A percentile compares a stretch with the other conserved stretches of the same genome.
These are phyloP conservation scores for Ophiocordyceps polyrhachis-furcata DNA, from an alignment of 2,329 filamentous ascomycete species.

Conservation along the genomic window DNA sequence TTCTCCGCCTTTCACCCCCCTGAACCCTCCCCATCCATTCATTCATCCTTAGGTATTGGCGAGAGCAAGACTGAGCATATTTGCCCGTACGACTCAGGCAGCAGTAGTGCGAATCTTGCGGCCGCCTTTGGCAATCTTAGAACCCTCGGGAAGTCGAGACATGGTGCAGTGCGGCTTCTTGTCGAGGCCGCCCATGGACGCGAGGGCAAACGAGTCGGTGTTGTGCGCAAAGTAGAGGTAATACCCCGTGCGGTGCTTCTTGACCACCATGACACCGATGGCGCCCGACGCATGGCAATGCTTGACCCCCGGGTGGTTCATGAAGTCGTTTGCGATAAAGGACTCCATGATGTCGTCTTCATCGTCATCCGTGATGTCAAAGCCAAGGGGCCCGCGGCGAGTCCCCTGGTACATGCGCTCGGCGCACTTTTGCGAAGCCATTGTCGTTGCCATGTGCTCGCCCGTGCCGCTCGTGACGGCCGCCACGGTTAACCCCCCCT, in stretches of 20 bases:
- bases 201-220: slow-evolving; percentile 72
- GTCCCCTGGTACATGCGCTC: slow-evolving; percentile 63
- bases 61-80: background rate
- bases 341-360: slow-evolving; percentile 56
- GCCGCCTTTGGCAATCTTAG: slow-evolving; percentile 35
- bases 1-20: background rate
- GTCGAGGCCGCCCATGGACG: slow-evolving; percentile 73
- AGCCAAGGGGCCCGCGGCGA: slow-evolving; percentile 39
- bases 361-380: slow-evolving; percentile 48
- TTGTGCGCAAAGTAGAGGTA: slow-evolving; percentile 93
- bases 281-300: slow-evolving; percentile 67
- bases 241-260: slow-evolving; percentile 58
- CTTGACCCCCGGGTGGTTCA: slow-evolving; percentile 71
- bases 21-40: background rate
- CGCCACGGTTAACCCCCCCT: slow-evolving; percentile 52
- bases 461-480: slow-evolving; percentile 87
- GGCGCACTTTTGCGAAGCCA: slow-evolving; percentile 74
- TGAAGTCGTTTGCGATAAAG: slow-evolving; percentile 81
- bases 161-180: slow-evolving; percentile 63
- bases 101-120: slow-evolving; percentile 24
- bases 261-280: slow-evolving; percentile 80
- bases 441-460: slow-evolving; percentile 92
- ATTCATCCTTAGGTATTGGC: background rate
- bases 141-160: slow-evolving; percentile 48
- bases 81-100: slow-evolving; percentile 6